A percentile compares a stretch with the other conserved stretches of the same genome.
Evolutionary conservation across 768 basidiomycete species (phyloP).

Genomic region (Rhizopogon vesiculosus): DNA sequence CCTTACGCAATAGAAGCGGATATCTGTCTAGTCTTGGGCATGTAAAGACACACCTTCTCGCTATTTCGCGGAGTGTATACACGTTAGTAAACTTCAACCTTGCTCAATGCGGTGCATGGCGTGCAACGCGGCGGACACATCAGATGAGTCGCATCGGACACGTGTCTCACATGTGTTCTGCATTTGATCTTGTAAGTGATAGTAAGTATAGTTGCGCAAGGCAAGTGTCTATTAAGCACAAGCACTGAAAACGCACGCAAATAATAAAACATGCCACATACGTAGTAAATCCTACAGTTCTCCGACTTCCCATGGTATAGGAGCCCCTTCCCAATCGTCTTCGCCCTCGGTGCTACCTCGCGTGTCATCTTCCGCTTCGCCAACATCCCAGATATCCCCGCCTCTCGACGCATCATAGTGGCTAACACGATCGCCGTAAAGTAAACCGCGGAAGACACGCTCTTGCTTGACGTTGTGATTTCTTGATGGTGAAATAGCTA

Average conservation of each 20-base stretch:
- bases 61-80: conserved; percentile 10
- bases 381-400: conserved; percentile 73
- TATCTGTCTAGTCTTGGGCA: conserved; percentile 2
- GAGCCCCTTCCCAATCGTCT: conserved; percentile 73
- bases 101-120: conserved; percentile 7
- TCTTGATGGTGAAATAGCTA: conserved; percentile 53
- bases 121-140: conserved; percentile 2
- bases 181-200: conserved; percentile 15
- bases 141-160: conserved; percentile 7
- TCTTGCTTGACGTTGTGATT: conserved; percentile 41
- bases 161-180: conserved; percentile 20
- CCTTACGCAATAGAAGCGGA: conserved; percentile 13
- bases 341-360: conserved; percentile 48
- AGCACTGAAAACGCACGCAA: conserved; percentile 23
- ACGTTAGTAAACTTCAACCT: conserved; percentile 11
- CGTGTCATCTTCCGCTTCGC: conserved; percentile 48
- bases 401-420: conserved; percentile 63
- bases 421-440: conserved; percentile 51
- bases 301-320: conserved; percentile 76
- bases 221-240: conserved; percentile 24
- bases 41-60: conserved; percentile 4
- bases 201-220: conserved; percentile 16
- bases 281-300: conserved; percentile 47
- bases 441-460: conserved; percentile 50
- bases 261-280: conserved; percentile 25